Evolutionary conservation across 2,329 filamentous ascomycete species (phyloP).

Genomic region (Alternaria burnsii): DNA sequence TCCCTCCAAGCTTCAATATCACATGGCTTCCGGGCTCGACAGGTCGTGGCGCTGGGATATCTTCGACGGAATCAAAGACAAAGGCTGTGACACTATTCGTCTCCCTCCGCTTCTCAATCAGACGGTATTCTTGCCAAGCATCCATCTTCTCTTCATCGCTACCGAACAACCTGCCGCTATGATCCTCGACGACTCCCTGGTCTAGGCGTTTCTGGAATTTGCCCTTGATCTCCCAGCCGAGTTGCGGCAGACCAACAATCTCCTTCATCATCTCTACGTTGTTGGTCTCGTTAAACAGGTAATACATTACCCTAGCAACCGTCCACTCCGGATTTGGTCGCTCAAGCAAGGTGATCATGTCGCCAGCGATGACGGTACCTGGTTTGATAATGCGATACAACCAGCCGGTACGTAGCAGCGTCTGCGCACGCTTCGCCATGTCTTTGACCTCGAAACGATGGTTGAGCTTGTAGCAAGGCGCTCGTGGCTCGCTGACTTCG

Average conservation of each 20-base stretch:
- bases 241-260: constrained; percentile 54
- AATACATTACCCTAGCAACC: constrained; percentile 69
- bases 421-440: constrained; percentile 67
- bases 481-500: constrained; percentile 68
- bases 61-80: constrained; percentile 58
- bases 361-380: constrained; percentile 64
- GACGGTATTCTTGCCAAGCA: constrained; percentile 50
- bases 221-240: constrained; percentile 59
- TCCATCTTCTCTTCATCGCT: constrained; percentile 41
- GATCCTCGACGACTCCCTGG: constrained; percentile 51
- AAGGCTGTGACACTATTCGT: constrained; percentile 63
- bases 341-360: constrained; percentile 65
- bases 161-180: constrained; percentile 38
- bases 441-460: constrained; percentile 71
- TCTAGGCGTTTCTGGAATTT: constrained; percentile 64
- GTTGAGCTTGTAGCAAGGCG: constrained; percentile 74
- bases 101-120: constrained; percentile 62
- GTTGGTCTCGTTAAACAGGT: constrained; percentile 63
- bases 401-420: constrained; percentile 69
- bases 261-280: constrained; percentile 59
- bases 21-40: constrained; percentile 63
- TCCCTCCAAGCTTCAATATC: constrained; percentile 64
- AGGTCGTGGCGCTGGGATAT: constrained; percentile 41
- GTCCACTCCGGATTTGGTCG: constrained; percentile 68
- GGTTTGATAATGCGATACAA: constrained; percentile 69